A percentile compares a stretch with the other conserved stretches of the same genome.
Conservation (phyloP, 495 filamentous ascomycete genomes). For the Neurospora sp. region DNA sequence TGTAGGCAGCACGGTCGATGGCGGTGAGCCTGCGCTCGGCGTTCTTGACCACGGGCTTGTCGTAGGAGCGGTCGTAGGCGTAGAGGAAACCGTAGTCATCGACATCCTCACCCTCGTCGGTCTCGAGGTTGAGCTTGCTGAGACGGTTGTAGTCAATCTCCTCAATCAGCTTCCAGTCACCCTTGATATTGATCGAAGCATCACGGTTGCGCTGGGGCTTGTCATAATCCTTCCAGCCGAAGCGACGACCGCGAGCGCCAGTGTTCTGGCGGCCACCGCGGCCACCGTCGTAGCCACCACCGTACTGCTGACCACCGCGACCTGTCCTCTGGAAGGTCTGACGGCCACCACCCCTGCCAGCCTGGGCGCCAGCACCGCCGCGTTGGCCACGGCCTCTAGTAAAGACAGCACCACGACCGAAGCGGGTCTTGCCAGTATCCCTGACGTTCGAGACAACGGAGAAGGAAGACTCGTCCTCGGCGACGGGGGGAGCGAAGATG, state of each 20-base stretch:
- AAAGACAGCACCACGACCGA: slow-evolving; percentile 85
- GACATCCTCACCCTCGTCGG: slow-evolving; percentile 87
- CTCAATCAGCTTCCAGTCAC: slow-evolving; percentile 91
- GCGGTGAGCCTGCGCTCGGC: slow-evolving; percentile 76
- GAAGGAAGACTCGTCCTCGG: slow-evolving; percentile 95
- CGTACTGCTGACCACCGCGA: slow-evolving; percentile 32
- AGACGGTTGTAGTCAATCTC: slow-evolving; percentile 97
- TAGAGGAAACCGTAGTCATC: slow-evolving; percentile 94
- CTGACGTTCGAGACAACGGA: slow-evolving; percentile 93
- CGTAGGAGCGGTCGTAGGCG: slow-evolving; percentile 92
- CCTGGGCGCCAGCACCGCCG: slow-evolving; percentile 58
- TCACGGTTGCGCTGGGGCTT: slow-evolving; percentile 95
- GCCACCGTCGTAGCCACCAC: slow-evolving; percentile 41
- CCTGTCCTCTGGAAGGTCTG: slow-evolving; percentile 36
- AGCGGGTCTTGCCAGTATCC: slow-evolving; percentile 72
- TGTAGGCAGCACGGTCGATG: slow-evolving; percentile 90
- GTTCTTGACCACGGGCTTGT: slow-evolving; percentile 82
- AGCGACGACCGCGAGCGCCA: slow-evolving; percentile 59
- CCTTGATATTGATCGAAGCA: slow-evolving; percentile 84
- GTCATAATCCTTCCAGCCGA: slow-evolving; percentile 98
- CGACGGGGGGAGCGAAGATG: slow-evolving; percentile 78
- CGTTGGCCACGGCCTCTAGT: slow-evolving; percentile 71
- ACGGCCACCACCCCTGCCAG: slow-evolving; percentile 49
- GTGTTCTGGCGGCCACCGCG: slow-evolving; percentile 47
- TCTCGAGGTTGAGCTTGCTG: slow-evolving; percentile 87